A percentile compares a stretch with the other conserved stretches of the same genome.
Conservation (phyloP, 2,329 filamentous ascomycete species). For the Talaromyces piceae region DNA sequence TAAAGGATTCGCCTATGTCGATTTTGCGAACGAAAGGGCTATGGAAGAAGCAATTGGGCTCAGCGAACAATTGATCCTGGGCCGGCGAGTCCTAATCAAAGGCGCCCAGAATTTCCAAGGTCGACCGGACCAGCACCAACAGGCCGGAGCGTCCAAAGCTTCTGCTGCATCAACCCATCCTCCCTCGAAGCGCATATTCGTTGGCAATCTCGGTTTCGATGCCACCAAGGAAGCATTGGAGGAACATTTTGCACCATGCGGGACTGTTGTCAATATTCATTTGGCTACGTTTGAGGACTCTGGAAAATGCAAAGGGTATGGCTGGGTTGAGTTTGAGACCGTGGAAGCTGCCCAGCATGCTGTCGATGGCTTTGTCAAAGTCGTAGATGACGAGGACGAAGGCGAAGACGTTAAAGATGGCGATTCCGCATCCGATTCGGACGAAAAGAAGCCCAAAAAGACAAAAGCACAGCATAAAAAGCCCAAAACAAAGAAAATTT, state of each 20-base stretch:
- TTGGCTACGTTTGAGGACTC: conserved; percentile 93
- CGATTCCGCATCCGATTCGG: conserved; percentile 30
- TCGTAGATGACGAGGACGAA: conserved; percentile 43
- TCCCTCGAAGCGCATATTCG: conserved; percentile 74
- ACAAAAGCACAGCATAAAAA: conserved; percentile 17
- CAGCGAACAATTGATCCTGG: conserved; percentile 72
- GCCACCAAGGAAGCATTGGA: conserved; percentile 72
- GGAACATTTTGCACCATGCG: conserved; percentile 78
- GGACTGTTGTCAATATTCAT: conserved; percentile 72
- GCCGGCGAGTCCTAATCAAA: conserved; percentile 85
- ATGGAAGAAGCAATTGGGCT: conserved; percentile 72
- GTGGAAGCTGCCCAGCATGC: conserved; percentile 66
- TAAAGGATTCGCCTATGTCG: conserved; percentile 93
- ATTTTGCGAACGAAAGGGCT: conserved; percentile 64
- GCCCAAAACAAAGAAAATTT: conserved; percentile 49
- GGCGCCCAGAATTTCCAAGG: conserved; percentile 84
- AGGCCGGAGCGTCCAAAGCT: conserved; percentile 22
- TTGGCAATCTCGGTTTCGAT: conserved; percentile 82
- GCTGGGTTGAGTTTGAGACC: conserved; percentile 86
- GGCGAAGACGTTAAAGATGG: conserved; percentile 45
- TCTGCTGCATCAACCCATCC: conserved; percentile 46
- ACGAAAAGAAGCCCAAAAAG: conserved; percentile 12
- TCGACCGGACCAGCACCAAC: conserved; percentile 62
- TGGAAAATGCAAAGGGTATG: conserved; percentile 96
- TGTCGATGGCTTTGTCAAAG: conserved; percentile 72